Conservation (phyloP, 352 stramenopile genomes). For the Globisporangium perplexum region DNA sequence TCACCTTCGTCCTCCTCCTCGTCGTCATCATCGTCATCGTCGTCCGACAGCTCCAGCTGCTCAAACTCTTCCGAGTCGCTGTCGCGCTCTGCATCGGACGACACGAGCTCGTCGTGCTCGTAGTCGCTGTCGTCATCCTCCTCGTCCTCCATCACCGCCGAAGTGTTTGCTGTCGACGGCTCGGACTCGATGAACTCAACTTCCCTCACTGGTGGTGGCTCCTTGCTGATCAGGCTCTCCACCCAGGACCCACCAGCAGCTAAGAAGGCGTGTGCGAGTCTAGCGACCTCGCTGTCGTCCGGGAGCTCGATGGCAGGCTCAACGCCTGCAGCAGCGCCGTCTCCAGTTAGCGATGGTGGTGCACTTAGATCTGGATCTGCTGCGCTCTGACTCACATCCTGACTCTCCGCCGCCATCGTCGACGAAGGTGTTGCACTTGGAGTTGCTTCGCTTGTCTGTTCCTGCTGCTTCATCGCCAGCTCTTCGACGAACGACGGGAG, state of each 20-base stretch:
- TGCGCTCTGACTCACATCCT: neutral
- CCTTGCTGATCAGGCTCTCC: neutral
- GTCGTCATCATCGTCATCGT: constrained; percentile 37
- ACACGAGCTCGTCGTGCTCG: constrained; percentile 76
- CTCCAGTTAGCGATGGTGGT: neutral
- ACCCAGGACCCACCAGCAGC: neutral
- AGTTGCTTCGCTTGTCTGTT: constrained; percentile 3
- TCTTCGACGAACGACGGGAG: constrained; percentile 70
- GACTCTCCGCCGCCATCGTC: neutral
- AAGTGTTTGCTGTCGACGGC: constrained; percentile 3
- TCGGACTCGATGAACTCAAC: constrained; percentile 2
- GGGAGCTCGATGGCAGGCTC: neutral
- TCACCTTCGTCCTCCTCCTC: constrained; percentile 14
- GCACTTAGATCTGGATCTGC: neutral
- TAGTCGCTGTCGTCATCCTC: constrained; percentile 81
- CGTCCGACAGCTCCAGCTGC: constrained; percentile 65
- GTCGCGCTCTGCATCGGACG: constrained; percentile 53
- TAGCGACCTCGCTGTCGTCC: neutral
- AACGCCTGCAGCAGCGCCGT: neutral
- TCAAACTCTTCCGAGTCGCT: constrained; percentile 74
- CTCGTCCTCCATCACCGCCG: constrained; percentile 21
- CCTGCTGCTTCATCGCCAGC: constrained; percentile 17
- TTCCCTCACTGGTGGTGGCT: neutral
- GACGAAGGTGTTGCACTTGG: neutral
- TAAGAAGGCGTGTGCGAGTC: too few species aligned